phyloP scores from a whole-genome alignment of 2,329 filamentous ascomycete species.

The Botrytis hyacinthi region DNA sequence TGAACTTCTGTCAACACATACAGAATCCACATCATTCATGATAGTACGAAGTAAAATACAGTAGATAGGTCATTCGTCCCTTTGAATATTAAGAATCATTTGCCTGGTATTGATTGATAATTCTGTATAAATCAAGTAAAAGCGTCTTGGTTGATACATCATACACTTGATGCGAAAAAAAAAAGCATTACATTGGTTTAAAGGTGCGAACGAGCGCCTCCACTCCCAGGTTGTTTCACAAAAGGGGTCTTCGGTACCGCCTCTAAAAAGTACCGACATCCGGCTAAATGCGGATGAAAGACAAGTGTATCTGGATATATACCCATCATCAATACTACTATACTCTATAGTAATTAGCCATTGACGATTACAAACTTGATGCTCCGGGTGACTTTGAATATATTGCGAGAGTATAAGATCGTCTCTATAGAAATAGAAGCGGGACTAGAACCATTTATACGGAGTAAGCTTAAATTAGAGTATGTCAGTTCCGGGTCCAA shows the following conservation, averaged over 20 bases:
- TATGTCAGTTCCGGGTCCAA: neutral
- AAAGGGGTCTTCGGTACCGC: neutral
- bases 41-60: neutral
- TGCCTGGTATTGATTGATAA: neutral
- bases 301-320: neutral
- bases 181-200: neutral
- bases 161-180: neutral
- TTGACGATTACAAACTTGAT: neutral
- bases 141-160: neutral
- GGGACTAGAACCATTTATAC: neutral
- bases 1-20: neutral
- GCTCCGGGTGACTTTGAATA: neutral
- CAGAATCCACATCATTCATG: neutral
- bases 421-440: neutral
- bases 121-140: neutral
- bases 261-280: neutral
- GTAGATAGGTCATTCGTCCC: neutral
- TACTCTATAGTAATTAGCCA: neutral
- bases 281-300: neutral
- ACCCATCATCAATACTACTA: neutral
- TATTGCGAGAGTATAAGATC: neutral
- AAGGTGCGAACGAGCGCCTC: neutral
- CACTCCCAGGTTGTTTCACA: neutral
- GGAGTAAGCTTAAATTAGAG: conserved; percentile 2
- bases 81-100: neutral